These are phyloP conservation scores for Hypsizygus marmoreus DNA, from an alignment of 768 basidiomycete genomes.

Conservation along the genomic window DNA sequence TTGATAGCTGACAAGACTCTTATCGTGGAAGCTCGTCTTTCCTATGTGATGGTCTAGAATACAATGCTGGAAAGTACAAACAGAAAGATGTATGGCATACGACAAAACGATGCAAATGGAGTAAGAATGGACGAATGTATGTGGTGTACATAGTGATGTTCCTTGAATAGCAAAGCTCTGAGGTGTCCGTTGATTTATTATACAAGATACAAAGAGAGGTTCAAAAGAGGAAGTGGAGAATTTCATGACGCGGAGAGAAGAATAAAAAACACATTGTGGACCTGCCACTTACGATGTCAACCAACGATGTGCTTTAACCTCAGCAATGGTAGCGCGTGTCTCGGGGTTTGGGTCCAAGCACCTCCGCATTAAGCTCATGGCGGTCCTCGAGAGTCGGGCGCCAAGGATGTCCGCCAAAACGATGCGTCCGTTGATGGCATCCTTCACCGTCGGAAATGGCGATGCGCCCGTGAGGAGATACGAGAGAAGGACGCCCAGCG, in stretches of 20 bases:
- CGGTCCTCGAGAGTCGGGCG: conserved; percentile 42
- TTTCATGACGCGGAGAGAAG: not conserved
- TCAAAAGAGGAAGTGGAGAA: too few relatives aligned
- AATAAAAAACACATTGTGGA: not conserved
- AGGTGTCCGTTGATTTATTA: too few relatives aligned
- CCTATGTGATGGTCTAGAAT: not conserved
- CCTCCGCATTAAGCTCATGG: conserved; percentile 64
- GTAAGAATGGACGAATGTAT: not conserved
- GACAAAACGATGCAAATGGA: not conserved
- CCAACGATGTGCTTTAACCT: conserved; percentile 89
- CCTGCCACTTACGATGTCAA: conserved; percentile 45
- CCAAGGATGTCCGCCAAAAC: conserved; percentile 46
- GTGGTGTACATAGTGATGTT: too few relatives aligned
- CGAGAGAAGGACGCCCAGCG: conserved; percentile 90
- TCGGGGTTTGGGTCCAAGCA: conserved; percentile 87
- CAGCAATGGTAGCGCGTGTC: conserved; percentile 76
- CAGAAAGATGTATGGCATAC: not conserved
- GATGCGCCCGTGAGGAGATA: conserved; percentile 92
- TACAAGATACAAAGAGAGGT: too few relatives aligned
- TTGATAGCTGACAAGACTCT: not conserved
- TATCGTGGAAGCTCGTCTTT: not conserved
- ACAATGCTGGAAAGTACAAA: not conserved
- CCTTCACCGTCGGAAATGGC: conserved; percentile 87
- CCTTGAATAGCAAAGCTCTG: too few relatives aligned
- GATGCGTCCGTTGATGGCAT: conserved; percentile 70